Conservation (phyloP, 305 asterid genomes). For the Solanum chacoense region DNA sequence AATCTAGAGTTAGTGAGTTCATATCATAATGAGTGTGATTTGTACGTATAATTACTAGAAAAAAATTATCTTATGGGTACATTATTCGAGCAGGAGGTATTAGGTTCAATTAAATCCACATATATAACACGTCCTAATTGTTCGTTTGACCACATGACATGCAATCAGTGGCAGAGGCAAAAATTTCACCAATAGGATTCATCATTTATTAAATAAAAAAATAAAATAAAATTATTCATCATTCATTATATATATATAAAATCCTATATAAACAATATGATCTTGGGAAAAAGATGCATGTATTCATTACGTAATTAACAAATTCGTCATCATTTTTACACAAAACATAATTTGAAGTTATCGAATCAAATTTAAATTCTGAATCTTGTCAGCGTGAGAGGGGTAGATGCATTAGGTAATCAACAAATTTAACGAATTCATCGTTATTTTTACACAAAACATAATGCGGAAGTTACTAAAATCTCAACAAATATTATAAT, state of each 20-base stretch:
- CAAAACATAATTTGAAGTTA: neutral
- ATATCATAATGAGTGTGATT: neutral
- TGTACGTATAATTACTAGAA: neutral
- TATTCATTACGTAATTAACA: neutral
- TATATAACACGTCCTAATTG: neutral
- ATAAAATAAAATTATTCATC: too few relatives aligned
- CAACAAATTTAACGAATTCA: neutral
- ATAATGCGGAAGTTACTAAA: neutral
- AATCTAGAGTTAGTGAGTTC: neutral
- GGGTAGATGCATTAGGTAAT: neutral
- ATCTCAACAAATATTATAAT: neutral
- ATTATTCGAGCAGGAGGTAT: neutral
- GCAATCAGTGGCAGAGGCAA: neutral
- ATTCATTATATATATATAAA: too few relatives aligned
- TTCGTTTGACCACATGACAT: neutral
- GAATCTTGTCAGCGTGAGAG: neutral
- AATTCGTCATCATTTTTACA: neutral
- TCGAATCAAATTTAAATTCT: neutral
- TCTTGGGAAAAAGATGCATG: neutral
- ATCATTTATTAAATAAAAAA: neutral
- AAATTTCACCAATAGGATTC: neutral
- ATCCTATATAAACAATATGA: too few relatives aligned
- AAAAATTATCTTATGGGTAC: too few relatives aligned
- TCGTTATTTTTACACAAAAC: neutral
- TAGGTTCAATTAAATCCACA: neutral